Percentiles rank a stretch among this genome's conserved stretches.
Conservation (phyloP, 352 stramenopile genomes). For the Halophytophthora polymorphica region DNA sequence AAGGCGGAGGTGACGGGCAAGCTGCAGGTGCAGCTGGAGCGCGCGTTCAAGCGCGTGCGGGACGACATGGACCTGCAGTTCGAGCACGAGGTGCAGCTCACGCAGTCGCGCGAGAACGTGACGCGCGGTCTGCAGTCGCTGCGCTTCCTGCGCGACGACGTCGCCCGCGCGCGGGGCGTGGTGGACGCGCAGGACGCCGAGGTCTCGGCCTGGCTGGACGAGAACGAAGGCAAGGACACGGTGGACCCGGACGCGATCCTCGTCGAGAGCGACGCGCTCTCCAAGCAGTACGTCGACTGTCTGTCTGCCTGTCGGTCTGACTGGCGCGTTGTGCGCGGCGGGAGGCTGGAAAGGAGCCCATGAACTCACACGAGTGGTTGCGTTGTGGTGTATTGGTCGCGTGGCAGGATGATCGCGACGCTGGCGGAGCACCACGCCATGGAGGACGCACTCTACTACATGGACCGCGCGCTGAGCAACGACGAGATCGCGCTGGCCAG, state of each 20-base stretch:
- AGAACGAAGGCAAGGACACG: constrained; percentile 75
- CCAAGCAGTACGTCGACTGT: constrained; percentile 67
- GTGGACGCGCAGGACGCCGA: constrained; percentile 64
- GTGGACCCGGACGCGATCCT: constrained; percentile 80
- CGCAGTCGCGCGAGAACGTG: constrained; percentile 74
- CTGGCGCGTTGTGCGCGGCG: constrained; percentile 1
- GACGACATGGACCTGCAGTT: constrained; percentile 86
- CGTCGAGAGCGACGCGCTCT: constrained; percentile 69
- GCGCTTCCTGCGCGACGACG: constrained; percentile 64
- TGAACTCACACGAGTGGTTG: no score
- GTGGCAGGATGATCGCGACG: constrained; percentile 62
- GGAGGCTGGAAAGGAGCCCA: no score
- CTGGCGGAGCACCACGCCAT: constrained; percentile 87
- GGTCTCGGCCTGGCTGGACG: constrained; percentile 60
- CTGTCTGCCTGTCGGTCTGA: background rate
- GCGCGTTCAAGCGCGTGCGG: constrained; percentile 76
- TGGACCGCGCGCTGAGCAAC: constrained; percentile 88
- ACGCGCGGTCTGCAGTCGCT: constrained; percentile 75
- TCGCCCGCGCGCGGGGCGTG: constrained; percentile 42
- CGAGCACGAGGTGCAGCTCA: constrained; percentile 81
- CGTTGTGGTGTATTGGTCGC: background rate
- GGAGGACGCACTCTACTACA: constrained; percentile 90
- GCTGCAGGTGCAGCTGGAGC: constrained; percentile 75
- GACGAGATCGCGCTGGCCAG: constrained; percentile 77
- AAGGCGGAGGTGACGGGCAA: constrained; percentile 79